Base-by-base conservation (phyloP, 306 rosid genomes). In the Arachis stenosperma region DNA sequence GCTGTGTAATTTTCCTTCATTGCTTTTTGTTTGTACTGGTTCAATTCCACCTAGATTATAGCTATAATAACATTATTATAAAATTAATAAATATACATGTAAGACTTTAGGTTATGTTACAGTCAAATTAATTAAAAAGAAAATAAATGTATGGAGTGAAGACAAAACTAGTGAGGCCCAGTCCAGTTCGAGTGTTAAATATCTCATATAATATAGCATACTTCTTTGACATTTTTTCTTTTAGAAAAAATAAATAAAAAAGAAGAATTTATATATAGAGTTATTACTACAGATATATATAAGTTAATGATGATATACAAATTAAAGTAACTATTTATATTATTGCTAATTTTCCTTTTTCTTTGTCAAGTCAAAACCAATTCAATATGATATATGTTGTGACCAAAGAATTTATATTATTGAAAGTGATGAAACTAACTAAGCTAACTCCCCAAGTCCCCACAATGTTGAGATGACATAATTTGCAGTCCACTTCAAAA, bases 361-460 rank as follows among this genome's bases (percentile, higher is more conserved):
- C 17, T 36, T 51, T 7, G 9, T 33, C 42, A n/a, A 71, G 73
- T 65, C 73, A 64, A 47, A 71, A 2, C 60, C 39, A 43, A 8
- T 43, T 63, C 64, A 61, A 71, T 56, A 22, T 22, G 27, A 22
- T 22, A 22, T 22, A 33, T 43, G 47, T 47, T 65, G 51, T 42
- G 63, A 9, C 56, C 27, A 1, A 37, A 56, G 73, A 65, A 65
- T 39, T 51, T 50, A 50, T 44, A 47, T 36, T 4, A 46, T 12
- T 3, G 73, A 78, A 55, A 58, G 61, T 14, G 73, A 71, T 51
- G 11, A 33, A 78, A 39, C 73, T 52, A 71, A 44, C 77, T 70
- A 33, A 78, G 47, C 73, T 52, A 71, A 44, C 77, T 70, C 46
- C 8, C 72, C 77, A 67, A 67, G 17, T 63, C 39, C 6, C 77